Conservation (phyloP, 2,329 filamentous ascomycete species). For the Colletotrichum sp. region DNA sequence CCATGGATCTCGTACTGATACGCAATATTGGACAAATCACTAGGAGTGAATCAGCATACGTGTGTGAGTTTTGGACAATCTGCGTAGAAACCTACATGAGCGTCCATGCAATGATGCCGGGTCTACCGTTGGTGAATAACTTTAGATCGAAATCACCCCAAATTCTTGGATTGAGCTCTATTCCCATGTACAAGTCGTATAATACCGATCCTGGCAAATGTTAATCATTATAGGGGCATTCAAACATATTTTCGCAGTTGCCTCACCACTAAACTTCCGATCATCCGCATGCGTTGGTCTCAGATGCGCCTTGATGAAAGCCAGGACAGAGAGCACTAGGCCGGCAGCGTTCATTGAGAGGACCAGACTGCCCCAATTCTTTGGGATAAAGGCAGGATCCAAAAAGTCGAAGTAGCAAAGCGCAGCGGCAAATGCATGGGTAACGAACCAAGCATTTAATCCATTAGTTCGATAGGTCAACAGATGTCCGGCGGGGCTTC, state of each 20-base stretch:
- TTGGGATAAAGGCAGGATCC: slow-evolving; percentile 44
- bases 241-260: not conserved
- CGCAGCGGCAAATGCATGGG: slow-evolving; percentile 34
- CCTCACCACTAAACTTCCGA: not conserved
- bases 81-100: slow-evolving; percentile 40
- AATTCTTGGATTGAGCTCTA: slow-evolving; percentile 50
- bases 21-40: not conserved
- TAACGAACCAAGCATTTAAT: slow-evolving; percentile 42
- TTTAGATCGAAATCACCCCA: slow-evolving; percentile 50
- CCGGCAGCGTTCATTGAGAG: slow-evolving; percentile 40
- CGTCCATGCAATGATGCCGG: slow-evolving; percentile 54
- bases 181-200: slow-evolving; percentile 52
- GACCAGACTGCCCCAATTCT: slow-evolving; percentile 45
- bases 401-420: slow-evolving; percentile 33
- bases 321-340: slow-evolving; percentile 10
- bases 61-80: not conserved
- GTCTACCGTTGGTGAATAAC: slow-evolving; percentile 50
- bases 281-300: not conserved
- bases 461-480: slow-evolving; percentile 50
- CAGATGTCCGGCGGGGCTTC: slow-evolving; percentile 47
- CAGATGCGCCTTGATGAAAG: not conserved
- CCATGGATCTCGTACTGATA: not conserved
- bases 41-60: not conserved
- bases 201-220: slow-evolving; percentile 34
- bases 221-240: not conserved